These are phyloP conservation scores for Bryoglossum gracile DNA, from an alignment of 495 filamentous ascomycete genomes.

Conservation along the genomic window DNA sequence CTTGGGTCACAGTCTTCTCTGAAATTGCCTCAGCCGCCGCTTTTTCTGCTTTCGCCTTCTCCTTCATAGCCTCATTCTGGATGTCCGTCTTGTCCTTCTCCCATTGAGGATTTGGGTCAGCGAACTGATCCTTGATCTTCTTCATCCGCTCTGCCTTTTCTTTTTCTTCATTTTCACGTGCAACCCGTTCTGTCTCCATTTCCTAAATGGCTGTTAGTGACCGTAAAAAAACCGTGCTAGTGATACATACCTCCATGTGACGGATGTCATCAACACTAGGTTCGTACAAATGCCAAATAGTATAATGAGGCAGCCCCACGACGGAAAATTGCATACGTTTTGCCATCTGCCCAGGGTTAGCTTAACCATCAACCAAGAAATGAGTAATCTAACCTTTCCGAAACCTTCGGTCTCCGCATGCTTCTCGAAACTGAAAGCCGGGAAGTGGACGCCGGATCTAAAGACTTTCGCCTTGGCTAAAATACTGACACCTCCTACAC, in stretches of 20 bases:
- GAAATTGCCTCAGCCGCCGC: not conserved
- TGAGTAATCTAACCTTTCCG: constrained; percentile 63
- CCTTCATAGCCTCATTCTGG: constrained; percentile 51
- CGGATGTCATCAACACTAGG: constrained; percentile 93
- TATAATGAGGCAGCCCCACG: constrained; percentile 96
- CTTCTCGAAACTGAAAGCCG: constrained; percentile 97
- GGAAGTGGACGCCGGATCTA: constrained; percentile 91
- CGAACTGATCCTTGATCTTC: constrained; percentile 65
- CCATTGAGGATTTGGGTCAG: constrained; percentile 64
- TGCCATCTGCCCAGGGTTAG: constrained; percentile 65
- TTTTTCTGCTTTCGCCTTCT: constrained; percentile 20
- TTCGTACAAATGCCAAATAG: constrained; percentile 99
- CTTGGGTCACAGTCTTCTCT: not conserved
- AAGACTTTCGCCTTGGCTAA: constrained; percentile 94
- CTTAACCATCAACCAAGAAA: not conserved
- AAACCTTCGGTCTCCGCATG: constrained; percentile 99
- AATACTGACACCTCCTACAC: constrained; percentile 95
- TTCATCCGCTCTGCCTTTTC: constrained; percentile 57
- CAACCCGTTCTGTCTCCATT: constrained; percentile 75
- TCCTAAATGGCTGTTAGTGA: constrained; percentile 44
- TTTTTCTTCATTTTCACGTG: constrained; percentile 64
- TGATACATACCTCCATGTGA: constrained; percentile 72
- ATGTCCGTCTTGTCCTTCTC: constrained; percentile 76
- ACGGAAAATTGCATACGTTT: constrained; percentile 93
- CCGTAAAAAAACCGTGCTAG: not conserved